phyloP scores from a whole-genome alignment of 1,139 yeast genomes.

The Geotrichum klebahnii region DNA sequence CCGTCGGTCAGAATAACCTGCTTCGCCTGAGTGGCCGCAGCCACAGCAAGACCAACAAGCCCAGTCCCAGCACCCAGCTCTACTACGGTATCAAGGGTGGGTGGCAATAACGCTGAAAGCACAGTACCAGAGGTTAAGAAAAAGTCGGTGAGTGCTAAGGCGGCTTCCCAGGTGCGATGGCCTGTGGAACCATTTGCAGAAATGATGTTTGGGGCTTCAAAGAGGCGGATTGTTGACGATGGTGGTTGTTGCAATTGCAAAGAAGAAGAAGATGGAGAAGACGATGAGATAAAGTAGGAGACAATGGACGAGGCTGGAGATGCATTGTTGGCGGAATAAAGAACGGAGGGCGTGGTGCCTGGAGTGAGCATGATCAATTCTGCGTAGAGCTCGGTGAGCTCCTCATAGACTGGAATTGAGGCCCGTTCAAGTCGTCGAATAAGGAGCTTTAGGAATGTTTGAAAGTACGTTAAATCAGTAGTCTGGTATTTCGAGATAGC shows the following conservation, averaged over 20 bases:
- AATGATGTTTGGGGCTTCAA: constrained; percentile 60
- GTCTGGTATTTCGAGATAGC: too few relatives aligned
- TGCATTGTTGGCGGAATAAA: too few relatives aligned
- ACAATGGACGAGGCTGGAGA: too few relatives aligned
- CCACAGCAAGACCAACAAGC: constrained; percentile 59
- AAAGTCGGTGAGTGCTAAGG: constrained; percentile 58
- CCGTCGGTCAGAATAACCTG: constrained; percentile 69
- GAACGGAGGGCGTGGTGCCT: too few relatives aligned
- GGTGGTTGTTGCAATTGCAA: too few relatives aligned
- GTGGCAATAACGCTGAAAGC: constrained; percentile 8
- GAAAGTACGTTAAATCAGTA: constrained; percentile 13
- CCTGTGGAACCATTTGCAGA: constrained; percentile 84
- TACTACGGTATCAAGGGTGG: constrained; percentile 38
- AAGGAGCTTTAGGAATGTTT: constrained; percentile 15
- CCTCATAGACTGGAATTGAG: constrained; percentile 2
- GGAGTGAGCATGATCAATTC: constrained; percentile 10
- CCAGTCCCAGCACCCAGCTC: constrained; percentile 95
- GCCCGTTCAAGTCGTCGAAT: constrained; percentile 13
- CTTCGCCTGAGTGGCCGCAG: constrained; percentile 30
- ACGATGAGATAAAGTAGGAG: too few relatives aligned
- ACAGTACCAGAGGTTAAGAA: constrained; percentile 30
- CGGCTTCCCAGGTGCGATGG: constrained; percentile 90
- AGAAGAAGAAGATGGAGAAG: too few relatives aligned
- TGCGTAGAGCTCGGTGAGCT: constrained; percentile 12
- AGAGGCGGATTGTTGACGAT: neutral